Evolutionary conservation across 2,329 filamentous ascomycete genomes (phyloP).

Genomic region (Colletotrichum nymphaeae): DNA sequence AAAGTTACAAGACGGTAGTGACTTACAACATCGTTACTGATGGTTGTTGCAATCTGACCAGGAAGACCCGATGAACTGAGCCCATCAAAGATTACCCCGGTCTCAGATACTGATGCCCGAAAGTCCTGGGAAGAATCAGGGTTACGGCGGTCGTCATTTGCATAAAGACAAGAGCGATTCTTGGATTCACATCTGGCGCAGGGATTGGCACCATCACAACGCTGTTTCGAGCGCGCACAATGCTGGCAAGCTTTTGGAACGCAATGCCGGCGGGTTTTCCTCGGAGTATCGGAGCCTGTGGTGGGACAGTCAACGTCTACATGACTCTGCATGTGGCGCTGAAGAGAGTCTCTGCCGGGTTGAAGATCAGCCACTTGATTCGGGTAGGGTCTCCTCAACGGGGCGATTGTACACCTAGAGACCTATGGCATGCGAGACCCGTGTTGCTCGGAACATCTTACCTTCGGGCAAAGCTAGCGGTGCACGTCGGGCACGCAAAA

Average conservation of each 20-base stretch:
- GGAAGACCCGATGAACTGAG: too few relatives aligned
- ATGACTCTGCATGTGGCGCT: background rate
- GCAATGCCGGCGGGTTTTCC: background rate
- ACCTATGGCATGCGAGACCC: too few relatives aligned
- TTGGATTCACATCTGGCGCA: background rate
- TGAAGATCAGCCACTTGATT: background rate
- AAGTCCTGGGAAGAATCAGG: too few relatives aligned
- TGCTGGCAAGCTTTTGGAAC: background rate
- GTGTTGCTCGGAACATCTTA: background rate
- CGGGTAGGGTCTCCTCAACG: too few relatives aligned
- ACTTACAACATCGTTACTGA: too few relatives aligned
- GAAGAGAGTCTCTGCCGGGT: background rate
- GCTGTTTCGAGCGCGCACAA: background rate
- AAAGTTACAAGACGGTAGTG: too few relatives aligned
- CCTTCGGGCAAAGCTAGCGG: slow-evolving; percentile 3
- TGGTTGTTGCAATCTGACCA: too few relatives aligned
- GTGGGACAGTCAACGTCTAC: background rate
- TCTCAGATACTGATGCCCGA: background rate
- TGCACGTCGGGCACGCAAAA: slow-evolving; percentile 3
- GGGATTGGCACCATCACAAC: background rate
- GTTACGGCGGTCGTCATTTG: background rate
- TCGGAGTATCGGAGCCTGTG: background rate
- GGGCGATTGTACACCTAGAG: too few relatives aligned
- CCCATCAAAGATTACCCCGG: too few relatives aligned
- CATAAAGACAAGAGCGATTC: background rate